These are phyloP conservation scores for Musa beccarii DNA, from an alignment of 176 grass and related monocot species.

Conservation along the genomic window DNA sequence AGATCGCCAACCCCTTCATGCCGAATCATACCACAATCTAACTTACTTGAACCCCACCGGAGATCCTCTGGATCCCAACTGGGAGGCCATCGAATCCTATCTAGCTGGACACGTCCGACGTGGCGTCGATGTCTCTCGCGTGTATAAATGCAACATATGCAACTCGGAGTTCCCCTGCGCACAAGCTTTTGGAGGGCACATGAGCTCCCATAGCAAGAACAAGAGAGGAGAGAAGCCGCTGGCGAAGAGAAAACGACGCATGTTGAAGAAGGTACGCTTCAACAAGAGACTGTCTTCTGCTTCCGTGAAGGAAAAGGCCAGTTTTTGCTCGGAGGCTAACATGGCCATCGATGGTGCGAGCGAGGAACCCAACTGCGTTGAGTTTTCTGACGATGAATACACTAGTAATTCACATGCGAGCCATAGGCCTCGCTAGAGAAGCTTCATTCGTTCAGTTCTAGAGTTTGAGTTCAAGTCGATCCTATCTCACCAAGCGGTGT, in stretches of 20 bases:
- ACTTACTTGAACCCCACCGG: constrained; percentile 1
- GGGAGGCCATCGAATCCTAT: constrained; percentile 30
- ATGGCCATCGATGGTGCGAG: no score
- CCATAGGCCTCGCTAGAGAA: no score
- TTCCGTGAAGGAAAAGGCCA: no score
- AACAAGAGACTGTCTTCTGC: background rate
- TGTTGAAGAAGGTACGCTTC: background rate
- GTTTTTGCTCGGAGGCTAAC: no score
- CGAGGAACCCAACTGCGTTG: no score
- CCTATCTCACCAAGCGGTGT: no score
- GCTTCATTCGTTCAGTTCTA: no score
- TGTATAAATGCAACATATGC: constrained; percentile 21
- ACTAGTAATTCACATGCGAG: no score
- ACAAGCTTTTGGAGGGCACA: constrained; percentile 28
- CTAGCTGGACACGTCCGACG: constrained; percentile 25
- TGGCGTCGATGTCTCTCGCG: constrained; percentile 9
- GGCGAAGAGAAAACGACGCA: background rate
- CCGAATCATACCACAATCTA: background rate
- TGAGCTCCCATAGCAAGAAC: constrained; percentile 27
- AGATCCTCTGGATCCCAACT: constrained; percentile 26
- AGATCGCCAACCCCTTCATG: background rate
- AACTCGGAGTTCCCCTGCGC: constrained; percentile 28
- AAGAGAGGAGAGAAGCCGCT: constrained; percentile 1
- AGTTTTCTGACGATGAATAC: no score
- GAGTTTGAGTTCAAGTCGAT: no score